Conservation (phyloP, 805 yeast genomes). For the Wickerhamiella kazuoi region DNA sequence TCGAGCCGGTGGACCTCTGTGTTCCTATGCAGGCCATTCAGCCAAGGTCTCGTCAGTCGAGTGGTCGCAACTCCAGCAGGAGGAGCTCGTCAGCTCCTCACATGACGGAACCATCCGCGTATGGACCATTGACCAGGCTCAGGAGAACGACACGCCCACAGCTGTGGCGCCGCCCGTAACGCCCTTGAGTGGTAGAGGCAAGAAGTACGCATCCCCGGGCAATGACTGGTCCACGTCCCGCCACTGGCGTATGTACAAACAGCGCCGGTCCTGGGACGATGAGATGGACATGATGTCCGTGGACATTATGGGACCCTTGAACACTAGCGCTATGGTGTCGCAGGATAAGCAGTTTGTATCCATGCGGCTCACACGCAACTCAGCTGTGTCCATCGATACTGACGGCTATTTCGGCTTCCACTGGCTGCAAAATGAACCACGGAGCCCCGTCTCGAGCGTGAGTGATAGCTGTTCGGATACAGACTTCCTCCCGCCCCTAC, state of each 20-base stretch:
- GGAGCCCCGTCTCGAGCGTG: conserved; percentile 3
- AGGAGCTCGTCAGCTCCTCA: conserved; percentile 40
- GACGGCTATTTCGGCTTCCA: conserved; percentile 21
- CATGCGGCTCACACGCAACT: conserved; percentile 10
- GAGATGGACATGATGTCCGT: conserved; percentile 11
- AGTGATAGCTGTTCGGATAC: conserved; percentile 6
- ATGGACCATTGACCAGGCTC: conserved; percentile 32
- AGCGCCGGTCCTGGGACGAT: conserved; percentile 11
- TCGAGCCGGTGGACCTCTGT: conserved; percentile 36
- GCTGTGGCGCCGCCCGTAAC: no score
- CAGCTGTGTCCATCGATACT: conserved; percentile 18
- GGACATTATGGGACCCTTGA: conserved; percentile 9
- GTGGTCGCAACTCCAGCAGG: conserved; percentile 32
- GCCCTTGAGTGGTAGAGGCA: no score
- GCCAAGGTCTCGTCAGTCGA: conserved; percentile 38
- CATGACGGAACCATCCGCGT: conserved; percentile 49
- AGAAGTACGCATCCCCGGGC: background rate
- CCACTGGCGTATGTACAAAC: conserved; percentile 17
- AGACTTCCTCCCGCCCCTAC: conserved; percentile 8
- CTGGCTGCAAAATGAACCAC: conserved; percentile 7
- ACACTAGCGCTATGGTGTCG: conserved; percentile 13
- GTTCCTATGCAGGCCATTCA: conserved; percentile 37
- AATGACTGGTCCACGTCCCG: conserved; percentile 5
- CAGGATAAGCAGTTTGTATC: conserved; percentile 16
- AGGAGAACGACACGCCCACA: background rate